A percentile compares a stretch with the other conserved stretches of the same genome.
Conservation (phyloP, 1,139 yeast species). For the Dujonia santamariae region DNA sequence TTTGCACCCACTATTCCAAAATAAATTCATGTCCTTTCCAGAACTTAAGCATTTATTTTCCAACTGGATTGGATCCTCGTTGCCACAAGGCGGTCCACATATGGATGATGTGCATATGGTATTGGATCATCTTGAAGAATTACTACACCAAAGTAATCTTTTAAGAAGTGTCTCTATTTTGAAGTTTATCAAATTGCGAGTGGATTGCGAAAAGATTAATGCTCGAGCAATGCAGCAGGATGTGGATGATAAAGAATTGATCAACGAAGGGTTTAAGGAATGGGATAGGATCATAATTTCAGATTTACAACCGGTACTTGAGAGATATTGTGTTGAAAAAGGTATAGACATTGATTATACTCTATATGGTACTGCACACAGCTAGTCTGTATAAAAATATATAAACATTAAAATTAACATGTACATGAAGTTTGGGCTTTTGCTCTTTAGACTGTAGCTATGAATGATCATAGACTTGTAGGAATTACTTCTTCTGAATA, state of each 20-base stretch:
- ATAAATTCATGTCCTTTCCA: slow-evolving; percentile 23
- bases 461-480: slow-evolving; percentile 12
- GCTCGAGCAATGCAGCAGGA: background rate
- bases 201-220: slow-evolving; percentile 13
- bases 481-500: slow-evolving; percentile 19
- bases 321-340: slow-evolving; percentile 9
- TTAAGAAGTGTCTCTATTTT: slow-evolving; percentile 23
- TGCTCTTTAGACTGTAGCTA: slow-evolving; percentile 1
- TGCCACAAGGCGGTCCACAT: slow-evolving; percentile 55
- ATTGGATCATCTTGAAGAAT: slow-evolving; percentile 19
- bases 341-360: slow-evolving; percentile 3
- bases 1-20: slow-evolving; percentile 33
- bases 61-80: slow-evolving; percentile 49
- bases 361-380: background rate
- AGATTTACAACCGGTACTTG: slow-evolving; percentile 7
- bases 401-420: background rate
- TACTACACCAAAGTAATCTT: slow-evolving; percentile 18
- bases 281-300: slow-evolving; percentile 17
- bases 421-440: background rate
- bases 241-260: slow-evolving; percentile 4
- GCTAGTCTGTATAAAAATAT: background rate
- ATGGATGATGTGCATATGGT: slow-evolving; percentile 49
- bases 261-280: slow-evolving; percentile 20
- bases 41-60: slow-evolving; percentile 36
- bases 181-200: slow-evolving; percentile 14